Conservation (phyloP, 768 basidiomycete species). For the Psilocybe azurescens region DNA sequence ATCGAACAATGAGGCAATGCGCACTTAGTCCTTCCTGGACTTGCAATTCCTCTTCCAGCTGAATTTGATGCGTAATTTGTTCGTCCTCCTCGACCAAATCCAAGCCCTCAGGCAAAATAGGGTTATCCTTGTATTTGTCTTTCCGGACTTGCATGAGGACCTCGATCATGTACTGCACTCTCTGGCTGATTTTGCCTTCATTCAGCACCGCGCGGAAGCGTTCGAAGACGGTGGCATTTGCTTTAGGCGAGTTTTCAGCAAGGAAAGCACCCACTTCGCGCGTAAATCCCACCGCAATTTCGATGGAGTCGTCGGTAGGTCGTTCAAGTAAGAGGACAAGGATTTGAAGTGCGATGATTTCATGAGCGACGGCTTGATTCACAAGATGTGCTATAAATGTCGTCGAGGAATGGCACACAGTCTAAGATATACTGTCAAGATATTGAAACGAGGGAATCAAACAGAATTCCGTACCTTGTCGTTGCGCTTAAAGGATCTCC, state of each 20-base stretch:
- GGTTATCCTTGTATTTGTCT: conserved; percentile 99
- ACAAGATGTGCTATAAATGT: conserved; percentile 92
- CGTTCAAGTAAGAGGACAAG: conserved; percentile 94
- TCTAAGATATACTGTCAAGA: conserved; percentile 47
- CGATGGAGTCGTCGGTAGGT: conserved; percentile 97
- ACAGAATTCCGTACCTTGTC: conserved; percentile 77
- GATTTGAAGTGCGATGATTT: conserved; percentile 93
- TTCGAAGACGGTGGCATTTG: conserved; percentile 93
- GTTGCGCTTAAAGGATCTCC: conserved; percentile 93
- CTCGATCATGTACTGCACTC: conserved; percentile 99
- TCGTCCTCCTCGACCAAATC: conserved; percentile 98
- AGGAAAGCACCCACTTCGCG: conserved; percentile 97
- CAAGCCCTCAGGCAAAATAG: conserved; percentile 89
- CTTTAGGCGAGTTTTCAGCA: conserved; percentile 91
- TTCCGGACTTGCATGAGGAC: conserved; percentile 99
- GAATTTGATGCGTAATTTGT: conserved; percentile 93
- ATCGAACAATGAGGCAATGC: conserved; percentile 33
- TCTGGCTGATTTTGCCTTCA: conserved; percentile 92
- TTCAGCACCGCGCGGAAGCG: conserved; percentile 97
- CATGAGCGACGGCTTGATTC: conserved; percentile 93
- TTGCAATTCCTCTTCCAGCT: conserved; percentile 91
- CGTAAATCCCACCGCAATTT: conserved; percentile 97
- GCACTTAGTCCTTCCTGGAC: conserved; percentile 93
- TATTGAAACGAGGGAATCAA: neutral
- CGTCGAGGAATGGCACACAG: conserved; percentile 91